A percentile compares a stretch with the other conserved stretches of the same genome.
Evolutionary conservation across 2,329 filamentous ascomycete genomes (phyloP).

Genomic region (Nigrograna mackinnonii): DNA sequence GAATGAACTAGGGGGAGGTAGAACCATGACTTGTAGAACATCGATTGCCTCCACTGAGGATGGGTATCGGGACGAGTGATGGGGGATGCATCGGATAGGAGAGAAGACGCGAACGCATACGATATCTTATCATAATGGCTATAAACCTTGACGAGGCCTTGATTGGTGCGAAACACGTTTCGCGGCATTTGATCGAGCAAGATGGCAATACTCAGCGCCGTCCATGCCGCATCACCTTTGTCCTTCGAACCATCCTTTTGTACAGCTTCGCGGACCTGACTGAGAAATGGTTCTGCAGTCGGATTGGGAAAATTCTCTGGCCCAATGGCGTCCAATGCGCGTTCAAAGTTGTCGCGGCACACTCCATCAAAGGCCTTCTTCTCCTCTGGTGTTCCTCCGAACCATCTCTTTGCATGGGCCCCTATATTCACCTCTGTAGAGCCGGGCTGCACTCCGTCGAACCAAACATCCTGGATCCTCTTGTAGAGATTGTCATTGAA

Average conservation of each 20-base stretch:
- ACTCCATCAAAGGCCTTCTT: slow-evolving; percentile 39
- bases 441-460: slow-evolving; percentile 31
- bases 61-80: slow-evolving; percentile 31
- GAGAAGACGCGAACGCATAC: slow-evolving; percentile 44
- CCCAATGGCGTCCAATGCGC: slow-evolving; percentile 41
- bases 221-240: slow-evolving; percentile 32
- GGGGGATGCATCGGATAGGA: slow-evolving; percentile 32
- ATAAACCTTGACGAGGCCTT: slow-evolving; percentile 53
- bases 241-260: slow-evolving; percentile 17
- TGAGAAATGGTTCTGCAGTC: slow-evolving; percentile 40
- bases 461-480: slow-evolving; percentile 43
- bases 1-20: slow-evolving; percentile 65
- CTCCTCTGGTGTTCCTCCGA: slow-evolving; percentile 34
- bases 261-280: slow-evolving; percentile 28
- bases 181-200: slow-evolving; percentile 67
- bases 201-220: slow-evolving; percentile 55
- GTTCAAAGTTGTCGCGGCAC: slow-evolving; percentile 36
- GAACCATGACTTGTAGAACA: slow-evolving; percentile 57
- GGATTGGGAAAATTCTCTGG: slow-evolving; percentile 37
- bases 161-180: slow-evolving; percentile 60
- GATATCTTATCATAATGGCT: slow-evolving; percentile 60
- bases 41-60: slow-evolving; percentile 31
- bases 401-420: slow-evolving; percentile 41
- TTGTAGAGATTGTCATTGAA: slow-evolving; percentile 46
- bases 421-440: slow-evolving; percentile 23